Conservation (phyloP, 352 stramenopile species). For the Phytopythium helicoides region DNA sequence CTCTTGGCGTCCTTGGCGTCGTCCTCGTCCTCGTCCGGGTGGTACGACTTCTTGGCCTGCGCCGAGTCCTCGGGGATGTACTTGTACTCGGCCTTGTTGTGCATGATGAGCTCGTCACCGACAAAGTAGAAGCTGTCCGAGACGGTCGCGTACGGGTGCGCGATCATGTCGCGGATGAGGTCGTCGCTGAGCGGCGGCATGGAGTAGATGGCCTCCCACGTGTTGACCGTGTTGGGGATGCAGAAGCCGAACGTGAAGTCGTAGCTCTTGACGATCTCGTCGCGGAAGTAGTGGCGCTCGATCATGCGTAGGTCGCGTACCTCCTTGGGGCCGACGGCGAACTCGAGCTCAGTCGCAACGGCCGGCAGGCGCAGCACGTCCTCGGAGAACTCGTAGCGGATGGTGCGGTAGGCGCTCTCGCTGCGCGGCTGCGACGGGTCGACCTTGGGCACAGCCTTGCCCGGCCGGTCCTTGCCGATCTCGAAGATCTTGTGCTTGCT, state of each 20-base stretch:
- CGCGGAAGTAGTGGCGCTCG: slow-evolving; percentile 95
- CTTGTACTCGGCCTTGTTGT: slow-evolving; percentile 95
- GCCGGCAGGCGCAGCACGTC: slow-evolving; percentile 89
- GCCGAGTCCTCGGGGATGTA: slow-evolving; percentile 91
- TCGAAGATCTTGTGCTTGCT: slow-evolving; percentile 95
- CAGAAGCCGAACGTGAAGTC: slow-evolving; percentile 97
- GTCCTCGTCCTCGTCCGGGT: slow-evolving; percentile 82
- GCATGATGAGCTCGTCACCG: slow-evolving; percentile 95
- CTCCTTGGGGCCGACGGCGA: slow-evolving; percentile 89
- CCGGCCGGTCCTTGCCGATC: slow-evolving; percentile 76
- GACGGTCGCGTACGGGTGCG: slow-evolving; percentile 91
- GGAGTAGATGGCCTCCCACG: slow-evolving; percentile 94
- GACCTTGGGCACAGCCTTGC: slow-evolving; percentile 77
- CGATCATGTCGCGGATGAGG: slow-evolving; percentile 94
- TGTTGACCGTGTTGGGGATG: slow-evolving; percentile 95
- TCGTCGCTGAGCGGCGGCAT: slow-evolving; percentile 92
- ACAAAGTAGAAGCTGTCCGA: slow-evolving; percentile 98
- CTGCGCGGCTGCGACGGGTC: slow-evolving; percentile 81
- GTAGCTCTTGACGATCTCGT: slow-evolving; percentile 94
- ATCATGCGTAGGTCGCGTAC: slow-evolving; percentile 95
- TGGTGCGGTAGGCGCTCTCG: slow-evolving; percentile 90
- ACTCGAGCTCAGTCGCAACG: slow-evolving; percentile 92
- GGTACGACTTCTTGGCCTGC: slow-evolving; percentile 91
- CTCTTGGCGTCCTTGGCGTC: no score
- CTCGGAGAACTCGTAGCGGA: slow-evolving; percentile 95